Evolutionary conservation across 352 stramenopile genomes (phyloP), one percentile per base, ranked within the genome.

Genomic region (Phytophthora multivora): DNA sequence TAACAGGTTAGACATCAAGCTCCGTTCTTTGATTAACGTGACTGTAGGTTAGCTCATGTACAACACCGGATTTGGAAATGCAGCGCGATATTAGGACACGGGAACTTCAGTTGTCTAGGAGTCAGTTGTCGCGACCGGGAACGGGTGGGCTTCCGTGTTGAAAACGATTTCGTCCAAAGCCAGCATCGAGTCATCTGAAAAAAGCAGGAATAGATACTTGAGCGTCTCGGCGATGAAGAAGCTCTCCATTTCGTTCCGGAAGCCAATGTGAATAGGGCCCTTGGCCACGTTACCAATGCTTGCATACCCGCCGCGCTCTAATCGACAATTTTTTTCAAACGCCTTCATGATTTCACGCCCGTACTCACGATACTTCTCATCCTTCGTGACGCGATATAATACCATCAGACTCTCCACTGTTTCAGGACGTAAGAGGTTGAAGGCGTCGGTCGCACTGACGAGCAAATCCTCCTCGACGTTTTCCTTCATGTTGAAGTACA

Each of bases 131-230:
- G 69, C 72, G 63, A 90, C 85, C 7, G 80, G 77, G 51, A 97
- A 85, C 36, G 89, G 81, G 63, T 97, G 90, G 0, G 82, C 90
- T 70, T 96, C 88, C 0, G 90, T 96, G 50, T 91, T 97, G 65
- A 97, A 95, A 42, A 97, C 85, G 39, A 93, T 88, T 48, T 95
- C 63, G 49, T 96, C 76, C 35, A 97, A 69, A 16, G 76, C 53
- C n/a, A 96, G 48, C 50, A 96, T 69, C n/a, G 74, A 73, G 51
- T 96, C 80, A 50, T 95, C 81, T 19, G 74, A 89, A 66, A 97
- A 97, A 19, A 97, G 77, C 52, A 98, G 63, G 66, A 97, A 97
- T 35, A 98, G 74, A 72, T 98, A 98, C 79, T 98, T 98, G 67
- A 98, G 83, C 59, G 93, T 98, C 80, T 98, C 91, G 23, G 87